Evolutionary conservation across 1,139 yeast genomes (phyloP).

Genomic region (Protomyces macrosporus): DNA sequence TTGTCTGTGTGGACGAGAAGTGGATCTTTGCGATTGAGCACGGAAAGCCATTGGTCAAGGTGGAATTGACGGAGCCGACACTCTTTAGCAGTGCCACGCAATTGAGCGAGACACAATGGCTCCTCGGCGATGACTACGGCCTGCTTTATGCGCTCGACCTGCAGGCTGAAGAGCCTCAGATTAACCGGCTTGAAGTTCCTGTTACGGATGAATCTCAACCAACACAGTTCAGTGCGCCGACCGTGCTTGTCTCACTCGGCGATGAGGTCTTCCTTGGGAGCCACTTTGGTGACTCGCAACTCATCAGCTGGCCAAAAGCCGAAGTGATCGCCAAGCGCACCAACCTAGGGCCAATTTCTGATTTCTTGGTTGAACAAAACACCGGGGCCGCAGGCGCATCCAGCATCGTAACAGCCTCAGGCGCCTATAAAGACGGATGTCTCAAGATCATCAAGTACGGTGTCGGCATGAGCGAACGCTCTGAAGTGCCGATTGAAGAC

Average conservation of each 20-base stretch:
- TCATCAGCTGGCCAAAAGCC: slow-evolving; percentile 26
- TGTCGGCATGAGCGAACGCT: slow-evolving; percentile 30
- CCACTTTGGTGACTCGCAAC: slow-evolving; percentile 33
- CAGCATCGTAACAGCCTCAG: slow-evolving; percentile 32
- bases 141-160: slow-evolving; percentile 29
- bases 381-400: slow-evolving; percentile 25
- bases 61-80: slow-evolving; percentile 28
- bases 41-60: slow-evolving; percentile 11
- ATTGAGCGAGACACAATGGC: slow-evolving; percentile 26
- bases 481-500: slow-evolving; percentile 27
- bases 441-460: slow-evolving; percentile 31
- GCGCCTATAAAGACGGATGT: slow-evolving; percentile 34
- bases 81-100: slow-evolving; percentile 29
- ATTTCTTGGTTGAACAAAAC: slow-evolving; percentile 29
- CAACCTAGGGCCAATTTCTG: slow-evolving; percentile 33
- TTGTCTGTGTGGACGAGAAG: slow-evolving; percentile 32
- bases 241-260: slow-evolving; percentile 19
- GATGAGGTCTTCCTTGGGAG: slow-evolving; percentile 32
- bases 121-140: slow-evolving; percentile 33
- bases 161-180: slow-evolving; percentile 2
- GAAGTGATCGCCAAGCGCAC: slow-evolving; percentile 28
- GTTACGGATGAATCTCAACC: slow-evolving; percentile 27
- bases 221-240: slow-evolving; percentile 30
- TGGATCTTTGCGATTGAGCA: slow-evolving; percentile 25
- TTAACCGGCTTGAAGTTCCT: not conserved